Percentiles rank a stretch among this genome's conserved stretches.
These are phyloP conservation scores for Pythium chondricola DNA, from an alignment of 352 stramenopile species.

Conservation along the genomic window DNA sequence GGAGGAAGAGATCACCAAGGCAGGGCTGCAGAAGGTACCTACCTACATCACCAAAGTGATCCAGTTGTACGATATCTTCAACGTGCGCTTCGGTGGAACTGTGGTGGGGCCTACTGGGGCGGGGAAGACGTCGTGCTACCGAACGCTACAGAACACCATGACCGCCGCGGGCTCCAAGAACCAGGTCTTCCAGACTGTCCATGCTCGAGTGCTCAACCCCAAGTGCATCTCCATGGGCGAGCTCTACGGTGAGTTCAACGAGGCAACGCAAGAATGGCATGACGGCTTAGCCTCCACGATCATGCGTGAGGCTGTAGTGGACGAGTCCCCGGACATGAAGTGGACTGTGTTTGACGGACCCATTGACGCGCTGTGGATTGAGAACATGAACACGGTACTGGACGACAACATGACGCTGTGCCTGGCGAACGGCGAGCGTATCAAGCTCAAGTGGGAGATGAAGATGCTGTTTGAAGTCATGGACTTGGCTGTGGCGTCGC, in stretches of 20 bases:
- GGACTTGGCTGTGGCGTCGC: constrained; percentile 75
- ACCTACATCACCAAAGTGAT: constrained; percentile 86
- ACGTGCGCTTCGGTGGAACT: constrained; percentile 79
- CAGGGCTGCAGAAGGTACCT: constrained; percentile 28
- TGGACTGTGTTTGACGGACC: constrained; percentile 87
- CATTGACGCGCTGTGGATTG: constrained; percentile 87
- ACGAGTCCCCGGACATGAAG: constrained; percentile 32
- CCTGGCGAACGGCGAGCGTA: constrained; percentile 82
- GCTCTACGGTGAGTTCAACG: constrained; percentile 58
- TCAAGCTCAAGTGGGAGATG: constrained; percentile 66
- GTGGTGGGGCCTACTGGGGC: constrained; percentile 64
- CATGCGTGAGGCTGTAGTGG: constrained; percentile 37
- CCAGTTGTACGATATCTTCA: constrained; percentile 86
- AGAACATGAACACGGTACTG: constrained; percentile 89
- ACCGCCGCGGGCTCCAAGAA: constrained; percentile 38
- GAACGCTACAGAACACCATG: constrained; percentile 63
- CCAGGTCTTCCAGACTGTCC: constrained; percentile 51
- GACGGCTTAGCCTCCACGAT: constrained; percentile 47
- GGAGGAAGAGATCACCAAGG: constrained; percentile 27
- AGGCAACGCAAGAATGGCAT: constrained; percentile 69
- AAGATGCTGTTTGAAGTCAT: constrained; percentile 88
- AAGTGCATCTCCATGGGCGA: constrained; percentile 58
- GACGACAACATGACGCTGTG: constrained; percentile 58
- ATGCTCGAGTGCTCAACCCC: constrained; percentile 42
- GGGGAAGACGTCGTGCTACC: constrained; percentile 68